Evolutionary conservation across 768 basidiomycete species (phyloP).

Genomic region (Mycena indigotica): DNA sequence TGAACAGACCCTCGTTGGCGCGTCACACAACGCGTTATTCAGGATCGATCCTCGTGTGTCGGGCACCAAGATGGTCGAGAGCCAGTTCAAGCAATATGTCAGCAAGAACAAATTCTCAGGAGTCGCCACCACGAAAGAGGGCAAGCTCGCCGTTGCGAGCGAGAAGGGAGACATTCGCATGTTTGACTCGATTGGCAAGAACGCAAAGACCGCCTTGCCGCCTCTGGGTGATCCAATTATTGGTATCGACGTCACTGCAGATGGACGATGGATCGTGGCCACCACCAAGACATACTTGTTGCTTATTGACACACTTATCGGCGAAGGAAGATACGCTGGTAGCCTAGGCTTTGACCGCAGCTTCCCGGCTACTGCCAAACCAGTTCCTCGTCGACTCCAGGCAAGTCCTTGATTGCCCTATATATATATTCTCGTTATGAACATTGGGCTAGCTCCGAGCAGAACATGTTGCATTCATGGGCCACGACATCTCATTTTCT

Average conservation of each 20-base stretch:
- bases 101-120: slow-evolving; percentile 96
- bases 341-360: slow-evolving; percentile 88
- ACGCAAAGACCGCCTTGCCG: slow-evolving; percentile 96
- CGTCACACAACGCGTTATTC: slow-evolving; percentile 94
- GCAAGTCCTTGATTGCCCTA: not conserved
- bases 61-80: slow-evolving; percentile 91
- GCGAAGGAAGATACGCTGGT: slow-evolving; percentile 83
- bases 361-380: slow-evolving; percentile 94
- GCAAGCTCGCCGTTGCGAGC: slow-evolving; percentile 90
- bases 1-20: slow-evolving; percentile 91
- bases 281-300: slow-evolving; percentile 94
- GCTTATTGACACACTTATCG: slow-evolving; percentile 93
- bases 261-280: slow-evolving; percentile 93
- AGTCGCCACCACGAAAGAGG: slow-evolving; percentile 82
- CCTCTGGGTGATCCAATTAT: slow-evolving; percentile 94
- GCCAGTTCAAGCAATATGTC: slow-evolving; percentile 93
- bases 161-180: slow-evolving; percentile 96
- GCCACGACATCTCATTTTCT: slow-evolving; percentile 80
- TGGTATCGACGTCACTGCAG: slow-evolving; percentile 91
- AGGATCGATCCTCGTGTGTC: slow-evolving; percentile 94
- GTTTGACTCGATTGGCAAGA: slow-evolving; percentile 96
- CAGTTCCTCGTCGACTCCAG: slow-evolving; percentile 84
- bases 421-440: not conserved
- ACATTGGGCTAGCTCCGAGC: slow-evolving; percentile 57
- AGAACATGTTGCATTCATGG: slow-evolving; percentile 96